Evolutionary conservation across 306 rosid genomes (phyloP).

Genomic region (Medicago arabica): DNA sequence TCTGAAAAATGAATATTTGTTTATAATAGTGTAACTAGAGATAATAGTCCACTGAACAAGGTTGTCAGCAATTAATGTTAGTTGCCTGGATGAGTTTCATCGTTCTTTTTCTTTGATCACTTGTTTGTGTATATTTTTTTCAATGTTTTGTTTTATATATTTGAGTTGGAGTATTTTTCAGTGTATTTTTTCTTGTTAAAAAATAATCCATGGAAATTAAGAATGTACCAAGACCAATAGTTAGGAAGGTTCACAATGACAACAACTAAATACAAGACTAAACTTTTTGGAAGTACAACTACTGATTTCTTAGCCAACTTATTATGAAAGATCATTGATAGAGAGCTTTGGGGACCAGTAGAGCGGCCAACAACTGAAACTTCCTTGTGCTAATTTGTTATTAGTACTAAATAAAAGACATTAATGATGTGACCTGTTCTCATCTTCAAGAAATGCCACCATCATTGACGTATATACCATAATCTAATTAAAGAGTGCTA

Average conservation of each 20-base stretch:
- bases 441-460: slow-evolving; percentile 31
- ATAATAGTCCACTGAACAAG: too few relatives aligned
- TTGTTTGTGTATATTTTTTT: not conserved
- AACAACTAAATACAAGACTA: not conserved
- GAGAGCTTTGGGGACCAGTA: slow-evolving; percentile 19
- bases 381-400: slow-evolving; percentile 38
- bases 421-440: slow-evolving; percentile 22
- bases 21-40: too few relatives aligned
- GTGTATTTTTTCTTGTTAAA: not conserved
- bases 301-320: slow-evolving; percentile 13
- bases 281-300: slow-evolving; percentile 24
- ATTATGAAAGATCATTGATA: slow-evolving; percentile 2
- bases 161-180: not conserved
- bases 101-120: not conserved
- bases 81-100: too few relatives aligned
- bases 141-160: not conserved
- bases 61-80: too few relatives aligned
- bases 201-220: not conserved
- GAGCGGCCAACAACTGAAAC: slow-evolving; percentile 20
- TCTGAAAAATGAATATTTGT: too few relatives aligned
- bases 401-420: slow-evolving; percentile 17
- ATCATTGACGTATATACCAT: slow-evolving; percentile 4
- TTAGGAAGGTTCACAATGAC: slow-evolving; percentile 40
- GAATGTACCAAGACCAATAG: not conserved
- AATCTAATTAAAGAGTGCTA: not conserved